Evolutionary conservation across 768 basidiomycete species (phyloP), one percentile per base, ranked within the genome.

Genomic region (Cytidiella melzeri): DNA sequence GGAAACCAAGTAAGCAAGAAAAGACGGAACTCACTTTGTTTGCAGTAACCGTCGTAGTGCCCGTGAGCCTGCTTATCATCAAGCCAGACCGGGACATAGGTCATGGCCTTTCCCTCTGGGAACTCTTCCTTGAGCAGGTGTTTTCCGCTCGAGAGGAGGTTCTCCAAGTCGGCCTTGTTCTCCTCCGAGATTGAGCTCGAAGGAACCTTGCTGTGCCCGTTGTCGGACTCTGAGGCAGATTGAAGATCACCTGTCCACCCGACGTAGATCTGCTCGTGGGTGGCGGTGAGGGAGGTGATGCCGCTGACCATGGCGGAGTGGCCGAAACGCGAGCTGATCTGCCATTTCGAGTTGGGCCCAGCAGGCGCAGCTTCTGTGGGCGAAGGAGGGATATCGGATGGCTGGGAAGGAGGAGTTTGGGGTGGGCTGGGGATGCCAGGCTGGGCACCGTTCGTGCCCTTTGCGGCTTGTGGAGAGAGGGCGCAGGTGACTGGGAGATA

Each of bases 21-120:
- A 13, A 42, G 47, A 28, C 19, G 38, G 21, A 26, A 80, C 87
- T 66, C 59, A 94, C 92, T 95, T 61, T 87, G 84, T 67, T 99
- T 99, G 79, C 94, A 97, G 66, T 96, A 97, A 0, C 93, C 94
- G 57, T 98, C 93, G 64, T 97, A 96, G 64, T 96, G 93, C 0
- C 86, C 91, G 59, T 92, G 89, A 19, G 91, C 92, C 34, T 92
- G 80, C 64, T 86, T 80, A 58, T 92, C 88, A 58, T 89, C 84
- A 28, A 94, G 73, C 89, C 90, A 96, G 11, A 99, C 89, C 4
- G 95, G 93, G 5, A 89, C 79, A 57, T 91, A 96, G 12, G 70
- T 75, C 42, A 87, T 81, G 18, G 39, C n/a, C 27, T 69, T 66
- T 40, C 71, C 65, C 13, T 64, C 73, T 51, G 77, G 73, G 7